These are phyloP conservation scores for Saururus chinensis DNA, from an alignment of 164 flowering plant genomes.

Conservation along the genomic window DNA sequence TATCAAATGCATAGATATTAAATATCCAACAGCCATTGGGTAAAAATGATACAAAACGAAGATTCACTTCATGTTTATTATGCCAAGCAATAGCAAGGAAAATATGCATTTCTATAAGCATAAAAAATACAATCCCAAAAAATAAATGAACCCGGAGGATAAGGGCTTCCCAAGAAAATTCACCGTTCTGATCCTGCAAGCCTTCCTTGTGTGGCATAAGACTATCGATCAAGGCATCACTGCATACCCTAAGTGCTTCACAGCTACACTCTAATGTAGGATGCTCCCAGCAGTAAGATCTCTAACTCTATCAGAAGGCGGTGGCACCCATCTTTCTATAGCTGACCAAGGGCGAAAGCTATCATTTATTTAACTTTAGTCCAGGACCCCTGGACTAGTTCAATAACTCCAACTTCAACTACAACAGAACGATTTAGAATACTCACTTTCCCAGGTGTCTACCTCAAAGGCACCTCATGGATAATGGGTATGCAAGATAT, in stretches of 20 bases:
- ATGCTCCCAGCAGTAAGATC: slow-evolving; percentile 86
- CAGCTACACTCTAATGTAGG: slow-evolving; percentile 84
- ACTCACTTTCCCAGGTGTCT: slow-evolving; percentile 81
- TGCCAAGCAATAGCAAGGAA: too few species aligned
- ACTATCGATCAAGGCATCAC: slow-evolving; percentile 62
- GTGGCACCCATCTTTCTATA: slow-evolving; percentile 37
- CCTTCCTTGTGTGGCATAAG: slow-evolving; percentile 41
- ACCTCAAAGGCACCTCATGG: slow-evolving; percentile 36
- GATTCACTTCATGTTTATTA: too few species aligned
- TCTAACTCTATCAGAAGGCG: slow-evolving; percentile 55
- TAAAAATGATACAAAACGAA: too few species aligned
- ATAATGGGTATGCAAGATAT: slow-evolving; percentile 68
- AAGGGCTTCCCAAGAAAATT: slow-evolving; percentile 49
- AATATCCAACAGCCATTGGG: too few species aligned
- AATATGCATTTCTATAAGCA: too few species aligned
- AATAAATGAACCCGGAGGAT: slow-evolving; percentile 39
- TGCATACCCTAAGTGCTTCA: slow-evolving; percentile 71
- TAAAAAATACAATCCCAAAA: neutral
- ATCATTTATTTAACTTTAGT: slow-evolving; percentile 84
- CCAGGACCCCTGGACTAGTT: slow-evolving; percentile 93
- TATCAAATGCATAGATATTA: too few species aligned
- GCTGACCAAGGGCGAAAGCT: slow-evolving; percentile 57
- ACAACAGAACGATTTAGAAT: slow-evolving; percentile 70
- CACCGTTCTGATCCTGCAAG: slow-evolving; percentile 39
- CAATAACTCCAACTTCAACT: slow-evolving; percentile 92